Evolutionary conservation across 805 yeast genomes (phyloP).

Genomic region (Lachancea sp.): DNA sequence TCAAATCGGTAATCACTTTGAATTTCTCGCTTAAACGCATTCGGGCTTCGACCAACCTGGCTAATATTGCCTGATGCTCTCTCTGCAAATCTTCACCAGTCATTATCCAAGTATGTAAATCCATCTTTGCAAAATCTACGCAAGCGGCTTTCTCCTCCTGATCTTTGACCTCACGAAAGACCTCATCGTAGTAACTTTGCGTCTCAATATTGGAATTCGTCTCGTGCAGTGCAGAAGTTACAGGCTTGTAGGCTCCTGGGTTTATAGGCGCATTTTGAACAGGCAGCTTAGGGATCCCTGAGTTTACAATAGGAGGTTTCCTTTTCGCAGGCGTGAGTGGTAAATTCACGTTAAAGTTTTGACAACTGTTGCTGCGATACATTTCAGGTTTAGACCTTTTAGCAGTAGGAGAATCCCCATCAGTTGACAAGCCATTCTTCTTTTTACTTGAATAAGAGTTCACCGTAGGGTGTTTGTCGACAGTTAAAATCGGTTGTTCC

Average conservation of each 20-base stretch:
- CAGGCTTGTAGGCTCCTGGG: slow-evolving; percentile 9
- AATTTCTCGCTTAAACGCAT: slow-evolving; percentile 37
- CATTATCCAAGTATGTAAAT: slow-evolving; percentile 35
- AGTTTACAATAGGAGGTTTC: no score
- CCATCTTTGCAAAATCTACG: slow-evolving; percentile 20
- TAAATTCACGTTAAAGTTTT: not conserved
- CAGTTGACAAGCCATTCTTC: not conserved
- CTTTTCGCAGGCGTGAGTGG: not conserved
- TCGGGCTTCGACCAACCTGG: slow-evolving; percentile 35
- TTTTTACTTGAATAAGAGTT: not conserved
- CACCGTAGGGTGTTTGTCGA: not conserved
- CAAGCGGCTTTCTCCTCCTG: slow-evolving; percentile 22
- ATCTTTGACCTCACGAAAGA: slow-evolving; percentile 20
- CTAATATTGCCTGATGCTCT: slow-evolving; percentile 33
- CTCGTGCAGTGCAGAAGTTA: slow-evolving; percentile 5
- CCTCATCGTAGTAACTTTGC: slow-evolving; percentile 12
- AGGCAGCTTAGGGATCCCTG: no score
- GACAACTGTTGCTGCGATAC: not conserved
- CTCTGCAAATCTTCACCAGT: slow-evolving; percentile 32
- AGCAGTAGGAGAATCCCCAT: slow-evolving; percentile 1
- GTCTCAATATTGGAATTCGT: slow-evolving; percentile 1
- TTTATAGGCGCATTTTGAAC: not conserved
- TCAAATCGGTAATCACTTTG: slow-evolving; percentile 33
- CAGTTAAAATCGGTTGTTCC: not conserved
- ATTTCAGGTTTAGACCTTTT: not conserved